Evolutionary conservation across 345 rosid species (phyloP), one percentile per base, ranked within the genome.

Genomic region (Lenwebbia sp.): DNA sequence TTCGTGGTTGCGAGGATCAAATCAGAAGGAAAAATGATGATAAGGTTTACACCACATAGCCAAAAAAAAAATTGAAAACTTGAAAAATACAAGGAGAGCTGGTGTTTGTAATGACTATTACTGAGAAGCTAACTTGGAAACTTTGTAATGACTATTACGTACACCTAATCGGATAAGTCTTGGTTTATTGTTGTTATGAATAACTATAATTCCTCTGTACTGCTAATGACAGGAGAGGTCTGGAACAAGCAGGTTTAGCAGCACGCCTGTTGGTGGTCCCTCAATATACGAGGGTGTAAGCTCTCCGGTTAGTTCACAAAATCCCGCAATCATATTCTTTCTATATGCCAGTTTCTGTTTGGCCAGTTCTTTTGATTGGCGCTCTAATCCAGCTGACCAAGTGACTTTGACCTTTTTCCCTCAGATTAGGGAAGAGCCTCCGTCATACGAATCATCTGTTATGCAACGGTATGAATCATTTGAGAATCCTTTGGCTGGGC

Each of bases 371-470:
- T 26, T 62, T 56, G 81, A 84, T 86, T 54, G 40, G 83, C 40
- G 7, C 78, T 52, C 47, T 28, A 86, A 82, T 76, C 82, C 40
- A 56, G 75, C 87, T 85, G 87, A 76, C 85, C 78, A 55, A 12
- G 44, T 85, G 17, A 56, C 53, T 21, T 44, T 26, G 83, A 78
- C 87, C 82, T 55, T 82, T 50, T 37, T 33, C 85, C 53, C 55
- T 37, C 95, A 96, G 99, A 95, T 94, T 44, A 92, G 96, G 87
- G 99, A 96, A 93, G 99, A 96, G 88, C 98, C 99, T 88, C 99
- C 96, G 17, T 93, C 98, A 22, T 97, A 96, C 86, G 86, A 93
- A 82, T 91, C 96, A 87, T 91, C 99, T 65, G 92, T 88, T 85
- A 88, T 87, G 89, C 93, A 91, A 83, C 88, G 90, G 54, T 87